Base-by-base conservation (phyloP, 768 basidiomycete species). In the Kwoniella pini region DNA sequence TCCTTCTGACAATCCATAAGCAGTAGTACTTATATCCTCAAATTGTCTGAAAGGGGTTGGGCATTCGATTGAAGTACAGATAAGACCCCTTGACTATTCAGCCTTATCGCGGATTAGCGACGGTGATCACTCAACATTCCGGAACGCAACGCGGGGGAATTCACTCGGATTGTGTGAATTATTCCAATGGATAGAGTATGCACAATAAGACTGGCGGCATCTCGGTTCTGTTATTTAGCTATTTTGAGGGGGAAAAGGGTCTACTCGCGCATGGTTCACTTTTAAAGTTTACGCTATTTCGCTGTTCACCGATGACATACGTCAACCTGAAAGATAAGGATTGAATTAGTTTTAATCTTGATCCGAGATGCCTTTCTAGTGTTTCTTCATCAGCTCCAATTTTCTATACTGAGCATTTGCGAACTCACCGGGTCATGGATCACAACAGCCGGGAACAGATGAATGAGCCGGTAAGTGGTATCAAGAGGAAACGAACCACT, bases 401-500 rank as follows among this genome's bases (percentile, higher is more conserved):
- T 36, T n/a, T n/a, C n/a, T n/a, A n/a, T n/a, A n/a, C 4, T 13
- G 17, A 38, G 13, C 36, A 38, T 3, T 26, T 26, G 26, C 31
- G n/a, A n/a, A 15, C 26, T 17, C 24, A 33, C 3, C n/a, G 30
- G 46, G 24, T 24, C 24, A 51, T 51, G 50, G 33, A 27, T 51
- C 30, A n/a, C 19, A 51, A 30, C 21, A 39, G 22, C 36, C 52
- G 40, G 24, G 5, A 39, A 3, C 24, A 17, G 38, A 11, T 12
- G 11, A 19, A 26, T 12, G 24, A 17, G 13, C n/a, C 38, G 52
- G 24, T 36, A 12, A 36, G 15, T 24, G 26, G 45, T 46, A 53
- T 30, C 52, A 53, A 53, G 52, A 19, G 52, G 38, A 53, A 53
- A 36, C 33, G 38, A n/a, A 53, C 52, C n/a, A 15, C 52, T 15